These are phyloP conservation scores for Pleurotus pulmonarius DNA, from an alignment of 768 basidiomycete genomes.

Conservation along the genomic window DNA sequence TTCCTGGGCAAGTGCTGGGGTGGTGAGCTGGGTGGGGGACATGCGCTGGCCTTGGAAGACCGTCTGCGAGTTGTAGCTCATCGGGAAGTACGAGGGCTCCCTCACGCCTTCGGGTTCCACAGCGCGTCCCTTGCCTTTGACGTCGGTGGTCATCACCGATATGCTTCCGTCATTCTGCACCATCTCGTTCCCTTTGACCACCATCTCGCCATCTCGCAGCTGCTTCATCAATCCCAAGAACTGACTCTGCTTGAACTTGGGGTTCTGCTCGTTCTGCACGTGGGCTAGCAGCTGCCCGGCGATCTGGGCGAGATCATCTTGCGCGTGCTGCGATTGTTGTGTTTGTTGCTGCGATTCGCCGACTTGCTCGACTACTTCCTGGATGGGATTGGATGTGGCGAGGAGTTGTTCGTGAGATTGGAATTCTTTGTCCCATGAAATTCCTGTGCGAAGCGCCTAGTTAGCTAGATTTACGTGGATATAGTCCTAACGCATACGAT, in stretches of 20 bases:
- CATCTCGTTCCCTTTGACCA: constrained; percentile 77
- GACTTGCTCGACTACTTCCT: constrained; percentile 8
- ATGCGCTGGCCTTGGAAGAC: constrained; percentile 3
- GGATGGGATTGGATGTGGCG: constrained; percentile 12
- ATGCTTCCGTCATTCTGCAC: constrained; percentile 48
- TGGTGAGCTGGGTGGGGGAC: neutral
- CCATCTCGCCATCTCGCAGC: constrained; percentile 72
- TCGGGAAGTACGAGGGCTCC: neutral
- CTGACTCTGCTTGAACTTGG: constrained; percentile 81
- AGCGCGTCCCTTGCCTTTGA: constrained; percentile 71
- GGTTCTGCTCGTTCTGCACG: constrained; percentile 71
- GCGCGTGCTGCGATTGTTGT: constrained; percentile 29
- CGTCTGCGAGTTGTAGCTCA: neutral
- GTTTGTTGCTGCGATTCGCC: constrained; percentile 18
- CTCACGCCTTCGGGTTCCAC: constrained; percentile 15
- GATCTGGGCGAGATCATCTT: constrained; percentile 75
- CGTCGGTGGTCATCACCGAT: constrained; percentile 26
- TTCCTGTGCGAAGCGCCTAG: constrained; percentile 22
- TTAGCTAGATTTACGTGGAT: neutral
- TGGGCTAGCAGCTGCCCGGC: constrained; percentile 76
- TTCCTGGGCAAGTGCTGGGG: constrained; percentile 17
- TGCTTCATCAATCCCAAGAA: constrained; percentile 87
- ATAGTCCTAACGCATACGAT: constrained; percentile 34
- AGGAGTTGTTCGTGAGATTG: constrained; percentile 48
- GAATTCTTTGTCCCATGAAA: constrained; percentile 66